A percentile compares a stretch with the other conserved stretches of the same genome.
Evolutionary conservation across 352 stramenopile species (phyloP).

Genomic region (Aphanomyces cochlioides): DNA sequence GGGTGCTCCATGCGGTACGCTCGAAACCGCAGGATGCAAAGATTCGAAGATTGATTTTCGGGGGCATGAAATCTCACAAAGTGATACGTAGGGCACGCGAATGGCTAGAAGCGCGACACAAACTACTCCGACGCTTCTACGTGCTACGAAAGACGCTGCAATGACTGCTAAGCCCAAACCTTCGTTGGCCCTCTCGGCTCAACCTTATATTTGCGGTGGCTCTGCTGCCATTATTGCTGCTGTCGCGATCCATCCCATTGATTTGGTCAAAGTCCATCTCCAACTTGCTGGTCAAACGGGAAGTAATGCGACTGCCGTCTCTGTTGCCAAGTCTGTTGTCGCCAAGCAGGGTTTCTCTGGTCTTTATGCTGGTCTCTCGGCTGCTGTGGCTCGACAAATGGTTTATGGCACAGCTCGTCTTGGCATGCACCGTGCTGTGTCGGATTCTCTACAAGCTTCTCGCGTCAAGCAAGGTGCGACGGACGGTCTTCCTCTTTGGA

Average conservation of each 20-base stretch:
- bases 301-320: slow-evolving; percentile 65
- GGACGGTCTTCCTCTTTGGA: slow-evolving; percentile 57
- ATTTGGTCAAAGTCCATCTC: slow-evolving; percentile 88
- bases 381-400: slow-evolving; percentile 78
- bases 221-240: slow-evolving; percentile 69
- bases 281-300: slow-evolving; percentile 81
- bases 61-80: neutral
- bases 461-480: slow-evolving; percentile 67
- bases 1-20: neutral
- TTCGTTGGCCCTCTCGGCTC: slow-evolving; percentile 50
- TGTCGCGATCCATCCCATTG: slow-evolving; percentile 85
- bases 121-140: neutral
- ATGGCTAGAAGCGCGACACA: slow-evolving; percentile 13
- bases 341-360: slow-evolving; percentile 74
- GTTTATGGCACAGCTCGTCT: slow-evolving; percentile 81
- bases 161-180: slow-evolving; percentile 27
- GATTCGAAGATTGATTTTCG: slow-evolving; percentile 16
- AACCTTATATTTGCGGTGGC: slow-evolving; percentile 79
- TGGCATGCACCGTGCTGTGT: slow-evolving; percentile 80
- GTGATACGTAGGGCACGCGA: neutral
- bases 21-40: slow-evolving; percentile 12
- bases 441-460: slow-evolving; percentile 66
- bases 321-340: slow-evolving; percentile 74
- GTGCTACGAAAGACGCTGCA: slow-evolving; percentile 9
- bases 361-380: slow-evolving; percentile 80